Evolutionary conservation across 371 early-diverging fungal species (phyloP).

Genomic region (Mortierella sp.): DNA sequence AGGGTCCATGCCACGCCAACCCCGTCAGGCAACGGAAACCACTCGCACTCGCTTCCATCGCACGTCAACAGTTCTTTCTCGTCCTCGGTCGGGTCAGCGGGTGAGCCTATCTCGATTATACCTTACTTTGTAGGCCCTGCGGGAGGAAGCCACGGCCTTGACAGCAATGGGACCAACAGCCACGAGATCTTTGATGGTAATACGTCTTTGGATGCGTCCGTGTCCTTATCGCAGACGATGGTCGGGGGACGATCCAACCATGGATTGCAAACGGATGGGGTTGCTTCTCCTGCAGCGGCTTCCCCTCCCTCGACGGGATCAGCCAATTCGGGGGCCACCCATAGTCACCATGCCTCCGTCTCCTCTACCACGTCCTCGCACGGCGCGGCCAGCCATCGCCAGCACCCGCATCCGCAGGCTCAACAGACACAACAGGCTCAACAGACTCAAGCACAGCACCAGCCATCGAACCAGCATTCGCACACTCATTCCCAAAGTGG

Average conservation of each 20-base stretch:
- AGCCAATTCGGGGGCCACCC: background rate
- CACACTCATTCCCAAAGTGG: background rate
- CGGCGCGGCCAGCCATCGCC: too few relatives aligned
- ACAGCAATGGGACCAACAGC: too few relatives aligned
- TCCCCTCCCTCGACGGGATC: background rate
- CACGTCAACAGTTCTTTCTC: conserved; percentile 43
- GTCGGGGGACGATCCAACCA: background rate
- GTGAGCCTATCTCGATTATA: background rate
- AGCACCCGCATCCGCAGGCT: conserved; percentile 1
- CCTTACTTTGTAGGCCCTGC: too few relatives aligned
- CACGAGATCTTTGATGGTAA: too few relatives aligned
- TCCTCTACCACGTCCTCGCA: conserved; percentile 18
- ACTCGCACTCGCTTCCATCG: conserved; percentile 7
- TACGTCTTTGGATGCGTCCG: too few relatives aligned
- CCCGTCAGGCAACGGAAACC: conserved; percentile 12
- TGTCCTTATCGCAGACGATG: too few relatives aligned
- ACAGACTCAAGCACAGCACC: conserved; percentile 11
- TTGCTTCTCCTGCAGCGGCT: background rate
- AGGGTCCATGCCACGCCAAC: conserved; percentile 14
- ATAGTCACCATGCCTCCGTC: conserved; percentile 11
- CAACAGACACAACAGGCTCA: conserved; percentile 1
- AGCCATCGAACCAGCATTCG: background rate
- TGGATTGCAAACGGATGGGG: background rate
- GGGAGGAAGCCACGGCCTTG: too few relatives aligned
- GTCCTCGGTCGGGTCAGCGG: conserved; percentile 28